Evolutionary conservation across 768 basidiomycete species (phyloP).

Genomic region (Epithele typhae): DNA sequence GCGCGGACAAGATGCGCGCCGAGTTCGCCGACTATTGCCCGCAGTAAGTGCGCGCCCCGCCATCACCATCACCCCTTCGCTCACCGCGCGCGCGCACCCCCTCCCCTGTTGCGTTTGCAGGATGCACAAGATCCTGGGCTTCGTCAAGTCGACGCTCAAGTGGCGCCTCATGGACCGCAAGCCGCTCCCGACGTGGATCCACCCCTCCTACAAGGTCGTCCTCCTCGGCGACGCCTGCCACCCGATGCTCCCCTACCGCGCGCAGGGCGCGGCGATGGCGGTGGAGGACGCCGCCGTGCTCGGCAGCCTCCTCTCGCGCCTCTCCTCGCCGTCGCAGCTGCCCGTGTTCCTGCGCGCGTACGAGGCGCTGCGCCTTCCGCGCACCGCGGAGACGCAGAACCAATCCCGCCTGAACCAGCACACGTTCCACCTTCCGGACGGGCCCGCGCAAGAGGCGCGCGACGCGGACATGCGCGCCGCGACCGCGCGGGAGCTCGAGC

Average conservation of each 20-base stretch:
- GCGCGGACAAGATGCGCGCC: conserved; percentile 38
- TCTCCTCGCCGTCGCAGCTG: conserved; percentile 41
- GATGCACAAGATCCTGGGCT: conserved; percentile 32
- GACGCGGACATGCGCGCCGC: conserved; percentile 48
- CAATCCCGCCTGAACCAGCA: conserved; percentile 47
- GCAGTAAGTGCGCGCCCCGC: conserved; percentile 21
- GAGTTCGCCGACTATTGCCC: conserved; percentile 41
- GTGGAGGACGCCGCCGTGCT: conserved; percentile 50
- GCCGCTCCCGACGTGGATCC: conserved; percentile 37
- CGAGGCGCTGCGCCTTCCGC: conserved; percentile 44
- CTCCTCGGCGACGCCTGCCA: conserved; percentile 40
- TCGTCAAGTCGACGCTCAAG: conserved; percentile 35
- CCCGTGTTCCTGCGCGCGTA: conserved; percentile 45
- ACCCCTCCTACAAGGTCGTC: conserved; percentile 28
- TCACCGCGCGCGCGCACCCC: background rate
- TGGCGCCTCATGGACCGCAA: conserved; percentile 40
- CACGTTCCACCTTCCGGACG: conserved; percentile 54
- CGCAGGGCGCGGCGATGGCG: conserved; percentile 40
- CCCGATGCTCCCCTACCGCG: conserved; percentile 42
- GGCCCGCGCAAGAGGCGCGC: conserved; percentile 45
- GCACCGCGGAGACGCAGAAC: conserved; percentile 45
- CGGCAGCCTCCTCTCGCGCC: conserved; percentile 42
- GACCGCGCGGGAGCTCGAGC: conserved; percentile 37
- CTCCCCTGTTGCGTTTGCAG: conserved; percentile 11
- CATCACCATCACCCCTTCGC: background rate